These are phyloP conservation scores for Penicillium thymicola DNA, from an alignment of 2,329 filamentous ascomycete genomes.

Conservation along the genomic window DNA sequence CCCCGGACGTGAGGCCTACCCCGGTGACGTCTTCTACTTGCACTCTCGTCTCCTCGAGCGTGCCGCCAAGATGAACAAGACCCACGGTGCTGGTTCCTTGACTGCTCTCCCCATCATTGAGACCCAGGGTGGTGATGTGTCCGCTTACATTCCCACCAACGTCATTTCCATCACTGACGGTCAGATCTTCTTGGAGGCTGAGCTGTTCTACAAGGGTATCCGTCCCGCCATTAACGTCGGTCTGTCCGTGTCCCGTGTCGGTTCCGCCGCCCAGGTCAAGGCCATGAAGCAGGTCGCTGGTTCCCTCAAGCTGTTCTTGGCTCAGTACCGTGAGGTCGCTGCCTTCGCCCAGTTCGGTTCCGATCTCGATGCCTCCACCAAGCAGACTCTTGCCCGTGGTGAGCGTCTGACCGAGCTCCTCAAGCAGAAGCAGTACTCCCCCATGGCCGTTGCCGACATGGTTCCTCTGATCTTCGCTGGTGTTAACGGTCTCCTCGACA, in stretches of 20 bases:
- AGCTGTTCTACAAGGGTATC: conserved; percentile 99
- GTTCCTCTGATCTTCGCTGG: conserved; percentile 98
- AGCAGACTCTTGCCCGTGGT: conserved; percentile 97
- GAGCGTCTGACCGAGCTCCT: conserved; percentile 98
- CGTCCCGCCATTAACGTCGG: conserved; percentile 99
- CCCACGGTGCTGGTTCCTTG: conserved; percentile 90
- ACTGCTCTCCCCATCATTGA: conserved; percentile 97
- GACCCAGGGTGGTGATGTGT: conserved; percentile 99
- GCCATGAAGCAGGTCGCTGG: conserved; percentile 99
- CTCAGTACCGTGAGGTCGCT: conserved; percentile 99
- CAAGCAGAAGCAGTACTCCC: conserved; percentile 99
- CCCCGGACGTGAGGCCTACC: conserved; percentile 98
- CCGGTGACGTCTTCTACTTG: conserved; percentile 98
- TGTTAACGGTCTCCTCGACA: conserved; percentile 96
- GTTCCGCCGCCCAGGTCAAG: conserved; percentile 98
- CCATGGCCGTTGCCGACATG: conserved; percentile 99
- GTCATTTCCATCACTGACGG: conserved; percentile 99
- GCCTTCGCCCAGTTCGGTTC: conserved; percentile 99
- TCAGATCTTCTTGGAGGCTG: conserved; percentile 98
- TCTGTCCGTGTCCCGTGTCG: conserved; percentile 99
- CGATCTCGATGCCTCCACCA: conserved; percentile 96
- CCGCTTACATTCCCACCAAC: conserved; percentile 99
- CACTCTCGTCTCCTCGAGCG: conserved; percentile 99
- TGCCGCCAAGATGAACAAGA: conserved; percentile 98
- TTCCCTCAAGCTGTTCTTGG: conserved; percentile 99